Evolutionary conservation across 2,329 filamentous ascomycete genomes (phyloP).

Genomic region (Claviceps pazoutovae): DNA sequence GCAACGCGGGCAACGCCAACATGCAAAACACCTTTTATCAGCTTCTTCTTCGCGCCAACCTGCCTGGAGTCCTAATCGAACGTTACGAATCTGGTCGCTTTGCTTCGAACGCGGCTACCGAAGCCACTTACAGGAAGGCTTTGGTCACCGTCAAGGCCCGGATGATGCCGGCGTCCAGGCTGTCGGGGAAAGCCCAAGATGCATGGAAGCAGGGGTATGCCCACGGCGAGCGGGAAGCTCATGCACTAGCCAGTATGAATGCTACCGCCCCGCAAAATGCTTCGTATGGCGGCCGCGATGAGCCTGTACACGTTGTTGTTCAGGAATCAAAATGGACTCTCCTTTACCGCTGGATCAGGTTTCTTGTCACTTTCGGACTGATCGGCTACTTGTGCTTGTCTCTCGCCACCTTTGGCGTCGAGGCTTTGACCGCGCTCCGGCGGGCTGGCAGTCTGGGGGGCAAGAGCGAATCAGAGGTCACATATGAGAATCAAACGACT

Average conservation of each 20-base stretch:
- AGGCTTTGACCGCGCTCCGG: constrained; percentile 65
- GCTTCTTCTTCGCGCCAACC: constrained; percentile 76
- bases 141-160: constrained; percentile 29
- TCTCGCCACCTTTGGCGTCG: constrained; percentile 67
- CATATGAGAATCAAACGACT: constrained; percentile 82
- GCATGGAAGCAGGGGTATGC: constrained; percentile 15
- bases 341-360: constrained; percentile 87
- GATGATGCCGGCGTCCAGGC: constrained; percentile 12
- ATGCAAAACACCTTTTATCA: constrained; percentile 92
- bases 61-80: constrained; percentile 86
- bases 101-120: constrained; percentile 64
- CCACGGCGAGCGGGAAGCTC: constrained; percentile 16
- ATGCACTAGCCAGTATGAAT: constrained; percentile 17
- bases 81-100: constrained; percentile 78
- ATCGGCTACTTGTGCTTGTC: constrained; percentile 69
- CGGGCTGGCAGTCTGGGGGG: constrained; percentile 47
- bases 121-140: constrained; percentile 66
- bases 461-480: constrained; percentile 67
- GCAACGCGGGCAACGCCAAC: constrained; percentile 74
- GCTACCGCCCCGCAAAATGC: constrained; percentile 12
- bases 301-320: constrained; percentile 89
- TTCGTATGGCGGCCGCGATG: constrained; percentile 47
- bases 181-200: constrained; percentile 12
- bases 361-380: constrained; percentile 64
- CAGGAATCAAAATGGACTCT: constrained; percentile 71